phyloP scores from a whole-genome alignment of 1,284 basidiomycete genomes.

The Austroboletus niveus region DNA sequence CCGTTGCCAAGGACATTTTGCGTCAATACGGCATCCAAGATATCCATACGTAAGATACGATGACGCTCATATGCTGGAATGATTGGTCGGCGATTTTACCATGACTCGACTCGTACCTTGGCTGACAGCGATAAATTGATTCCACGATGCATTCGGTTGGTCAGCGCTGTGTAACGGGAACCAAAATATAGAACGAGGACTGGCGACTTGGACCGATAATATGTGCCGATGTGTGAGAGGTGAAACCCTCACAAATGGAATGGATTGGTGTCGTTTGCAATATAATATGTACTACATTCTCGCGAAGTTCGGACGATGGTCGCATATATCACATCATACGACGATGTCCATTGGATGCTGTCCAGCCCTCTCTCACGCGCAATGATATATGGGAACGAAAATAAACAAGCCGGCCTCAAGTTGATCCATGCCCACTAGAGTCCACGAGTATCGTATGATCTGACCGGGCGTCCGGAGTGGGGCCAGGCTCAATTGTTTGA shows the following conservation, averaged over 20 bases:
- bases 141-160: neutral
- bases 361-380: slow-evolving; percentile 2
- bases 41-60: slow-evolving; percentile 10
- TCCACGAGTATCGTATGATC: slow-evolving; percentile 34
- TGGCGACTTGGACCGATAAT: neutral
- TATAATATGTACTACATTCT: neutral
- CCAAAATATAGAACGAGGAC: neutral
- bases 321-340: slow-evolving; percentile 6
- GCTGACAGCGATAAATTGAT: neutral
- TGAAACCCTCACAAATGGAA: neutral
- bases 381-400: slow-evolving; percentile 5
- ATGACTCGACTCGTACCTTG: neutral
- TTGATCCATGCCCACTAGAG: slow-evolving; percentile 9
- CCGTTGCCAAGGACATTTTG: slow-evolving; percentile 54
- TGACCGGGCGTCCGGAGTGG: slow-evolving; percentile 28
- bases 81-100: neutral
- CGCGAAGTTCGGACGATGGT: neutral
- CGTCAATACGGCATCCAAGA: slow-evolving; percentile 60
- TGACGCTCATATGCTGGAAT: neutral
- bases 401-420: slow-evolving; percentile 12
- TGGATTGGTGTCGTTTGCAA: neutral
- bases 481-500: slow-evolving; percentile 28
- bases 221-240: neutral
- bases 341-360: neutral
- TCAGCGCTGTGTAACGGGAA: neutral